phyloP scores from a whole-genome alignment of 805 yeast species.

The Starmerella sp. region DNA sequence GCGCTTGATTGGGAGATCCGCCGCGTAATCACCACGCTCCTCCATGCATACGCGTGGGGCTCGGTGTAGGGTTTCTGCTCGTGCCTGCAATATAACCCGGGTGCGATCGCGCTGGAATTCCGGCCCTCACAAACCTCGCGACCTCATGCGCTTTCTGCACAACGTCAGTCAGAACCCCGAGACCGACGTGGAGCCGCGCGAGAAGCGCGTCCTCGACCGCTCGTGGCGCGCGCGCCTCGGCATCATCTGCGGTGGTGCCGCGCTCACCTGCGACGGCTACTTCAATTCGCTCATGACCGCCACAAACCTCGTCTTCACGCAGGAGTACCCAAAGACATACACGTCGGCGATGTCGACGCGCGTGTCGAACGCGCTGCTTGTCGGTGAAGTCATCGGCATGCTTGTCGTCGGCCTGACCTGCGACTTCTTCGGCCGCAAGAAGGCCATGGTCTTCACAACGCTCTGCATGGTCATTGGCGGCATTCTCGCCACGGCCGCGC shows the following conservation, averaged over 20 bases:
- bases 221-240: slow-evolving; percentile 25
- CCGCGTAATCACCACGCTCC: not conserved
- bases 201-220: slow-evolving; percentile 9
- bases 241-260: slow-evolving; percentile 60
- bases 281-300: slow-evolving; percentile 66
- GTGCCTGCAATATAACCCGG: not conserved
- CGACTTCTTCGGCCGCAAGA: slow-evolving; percentile 55
- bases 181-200: not conserved
- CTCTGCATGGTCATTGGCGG: slow-evolving; percentile 52
- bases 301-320: slow-evolving; percentile 47
- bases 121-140: not conserved
- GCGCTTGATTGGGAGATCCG: slow-evolving; percentile 2
- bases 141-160: not conserved
- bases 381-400: slow-evolving; percentile 64
- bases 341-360: slow-evolving; percentile 42
- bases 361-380: slow-evolving; percentile 57
- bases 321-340: slow-evolving; percentile 37
- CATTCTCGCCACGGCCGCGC: slow-evolving; percentile 56
- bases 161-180: not conserved
- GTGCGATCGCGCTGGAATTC: too few relatives aligned
- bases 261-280: slow-evolving; percentile 67
- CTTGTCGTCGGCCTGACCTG: slow-evolving; percentile 52
- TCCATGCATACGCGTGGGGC: not conserved
- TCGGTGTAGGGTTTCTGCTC: not conserved
- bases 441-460: slow-evolving; percentile 57